Conservation (phyloP, 2,329 filamentous ascomycete genomes). For the Claviceps humidiphila region DNA sequence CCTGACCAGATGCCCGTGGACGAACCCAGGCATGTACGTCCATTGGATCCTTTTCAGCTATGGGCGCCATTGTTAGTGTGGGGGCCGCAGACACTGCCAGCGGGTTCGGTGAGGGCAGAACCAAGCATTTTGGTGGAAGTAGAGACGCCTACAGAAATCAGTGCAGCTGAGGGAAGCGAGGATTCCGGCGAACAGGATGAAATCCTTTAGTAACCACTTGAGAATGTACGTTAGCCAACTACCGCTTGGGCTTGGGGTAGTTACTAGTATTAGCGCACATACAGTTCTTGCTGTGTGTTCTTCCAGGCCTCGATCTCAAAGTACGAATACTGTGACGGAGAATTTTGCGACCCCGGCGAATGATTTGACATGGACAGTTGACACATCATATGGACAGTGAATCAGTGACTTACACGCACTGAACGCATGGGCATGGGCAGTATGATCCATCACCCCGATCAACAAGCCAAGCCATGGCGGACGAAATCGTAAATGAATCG, state of each 20-base stretch:
- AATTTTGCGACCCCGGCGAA: too few relatives aligned
- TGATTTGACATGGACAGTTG: too few relatives aligned
- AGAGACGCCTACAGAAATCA: neutral
- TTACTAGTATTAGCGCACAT: neutral
- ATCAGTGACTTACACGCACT: too few relatives aligned
- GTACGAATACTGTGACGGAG: too few relatives aligned
- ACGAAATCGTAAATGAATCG: too few relatives aligned
- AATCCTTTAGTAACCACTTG: neutral
- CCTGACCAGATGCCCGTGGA: constrained; percentile 7
- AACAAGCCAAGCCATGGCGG: too few relatives aligned
- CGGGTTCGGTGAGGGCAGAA: neutral
- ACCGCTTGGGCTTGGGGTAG: too few relatives aligned
- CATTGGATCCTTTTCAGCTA: neutral
- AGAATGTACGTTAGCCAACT: neutral
- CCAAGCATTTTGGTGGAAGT: neutral
- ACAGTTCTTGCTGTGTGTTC: neutral
- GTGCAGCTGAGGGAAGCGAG: neutral
- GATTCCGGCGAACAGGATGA: neutral
- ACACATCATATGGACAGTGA: too few relatives aligned
- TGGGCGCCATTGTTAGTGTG: neutral
- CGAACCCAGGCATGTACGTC: neutral
- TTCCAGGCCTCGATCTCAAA: too few relatives aligned
- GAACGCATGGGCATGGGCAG: too few relatives aligned
- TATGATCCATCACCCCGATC: too few relatives aligned
- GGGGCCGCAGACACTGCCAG: neutral